Evolutionary conservation across 1,139 yeast species (phyloP).

Genomic region (Scheffersomyces titani): DNA sequence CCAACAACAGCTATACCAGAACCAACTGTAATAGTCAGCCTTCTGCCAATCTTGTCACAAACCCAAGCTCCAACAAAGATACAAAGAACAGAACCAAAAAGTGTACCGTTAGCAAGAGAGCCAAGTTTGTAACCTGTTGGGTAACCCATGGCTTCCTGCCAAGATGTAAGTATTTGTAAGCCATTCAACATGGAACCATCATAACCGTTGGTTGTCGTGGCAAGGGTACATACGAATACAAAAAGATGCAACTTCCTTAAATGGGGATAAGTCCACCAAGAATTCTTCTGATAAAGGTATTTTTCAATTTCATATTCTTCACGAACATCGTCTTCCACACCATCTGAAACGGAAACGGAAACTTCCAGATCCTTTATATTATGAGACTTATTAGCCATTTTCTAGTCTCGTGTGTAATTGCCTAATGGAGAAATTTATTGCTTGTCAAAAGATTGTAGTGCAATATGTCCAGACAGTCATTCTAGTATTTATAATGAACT

Average conservation of each 20-base stretch:
- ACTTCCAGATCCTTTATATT: neutral
- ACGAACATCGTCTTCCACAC: neutral
- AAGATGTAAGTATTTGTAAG: conserved; percentile 17
- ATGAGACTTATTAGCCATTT: neutral
- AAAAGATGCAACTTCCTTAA: conserved; percentile 10
- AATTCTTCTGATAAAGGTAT: neutral
- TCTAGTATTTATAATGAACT: neutral
- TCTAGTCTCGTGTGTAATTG: neutral
- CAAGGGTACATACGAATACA: conserved; percentile 17
- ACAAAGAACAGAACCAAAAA: conserved; percentile 21
- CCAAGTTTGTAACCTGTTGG: conserved; percentile 20
- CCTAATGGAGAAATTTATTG: neutral
- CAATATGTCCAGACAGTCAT: too few species aligned
- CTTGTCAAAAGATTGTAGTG: too few species aligned
- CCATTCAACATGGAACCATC: conserved; percentile 24
- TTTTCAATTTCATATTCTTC: neutral
- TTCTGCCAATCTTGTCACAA: conserved; percentile 52
- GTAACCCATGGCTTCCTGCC: conserved; percentile 18
- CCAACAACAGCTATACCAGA: conserved; percentile 12
- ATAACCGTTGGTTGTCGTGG: conserved; percentile 21
- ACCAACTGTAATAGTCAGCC: conserved; percentile 11
- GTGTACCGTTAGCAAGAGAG: conserved; percentile 20
- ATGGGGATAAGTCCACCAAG: conserved; percentile 12
- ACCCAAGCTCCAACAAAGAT: conserved; percentile 31
- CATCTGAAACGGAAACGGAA: neutral